Conservation (phyloP, 108 stramenopile genomes). For the Conticribra weissflogii region DNA sequence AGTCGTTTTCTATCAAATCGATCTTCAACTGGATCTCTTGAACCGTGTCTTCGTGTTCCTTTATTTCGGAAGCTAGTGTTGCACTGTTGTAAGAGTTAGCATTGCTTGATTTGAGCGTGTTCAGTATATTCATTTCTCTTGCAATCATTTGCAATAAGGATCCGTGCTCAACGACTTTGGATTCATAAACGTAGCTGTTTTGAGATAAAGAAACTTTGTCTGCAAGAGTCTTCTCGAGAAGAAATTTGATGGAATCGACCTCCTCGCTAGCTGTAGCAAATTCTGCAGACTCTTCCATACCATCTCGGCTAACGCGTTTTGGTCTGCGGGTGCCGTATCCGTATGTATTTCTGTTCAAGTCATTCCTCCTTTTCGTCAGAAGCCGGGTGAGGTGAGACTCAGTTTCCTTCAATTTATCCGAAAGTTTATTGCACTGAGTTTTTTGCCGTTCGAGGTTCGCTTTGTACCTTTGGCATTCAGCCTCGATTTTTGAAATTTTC, state of each 20-base stretch:
- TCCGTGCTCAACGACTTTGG: constrained; percentile 62
- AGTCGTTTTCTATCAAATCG: constrained; percentile 71
- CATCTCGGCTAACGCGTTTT: not conserved
- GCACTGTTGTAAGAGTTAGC: constrained; percentile 19
- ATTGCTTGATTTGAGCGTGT: constrained; percentile 32
- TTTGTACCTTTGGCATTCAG: constrained; percentile 69
- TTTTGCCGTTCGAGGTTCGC: constrained; percentile 65
- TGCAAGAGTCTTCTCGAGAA: constrained; percentile 63
- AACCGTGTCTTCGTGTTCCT: constrained; percentile 57
- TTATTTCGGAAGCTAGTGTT: constrained; percentile 14
- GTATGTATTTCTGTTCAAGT: constrained; percentile 9
- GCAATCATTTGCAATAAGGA: constrained; percentile 64
- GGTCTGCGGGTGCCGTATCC: not conserved
- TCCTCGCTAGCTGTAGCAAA: constrained; percentile 51
- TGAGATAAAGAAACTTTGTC: constrained; percentile 53
- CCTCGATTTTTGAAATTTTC: constrained; percentile 65
- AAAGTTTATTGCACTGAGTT: constrained; percentile 57
- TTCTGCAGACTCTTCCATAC: not conserved
- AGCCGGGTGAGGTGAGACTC: constrained; percentile 76
- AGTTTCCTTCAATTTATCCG: constrained; percentile 79
- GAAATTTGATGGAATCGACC: constrained; percentile 59
- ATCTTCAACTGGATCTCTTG: constrained; percentile 77
- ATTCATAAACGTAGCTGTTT: constrained; percentile 48
- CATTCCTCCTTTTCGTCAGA: constrained; percentile 61
- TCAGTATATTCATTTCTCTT: constrained; percentile 60